Base-by-base conservation (phyloP, 2,329 filamentous ascomycete genomes). In the Ophiosphaerella herpotricha region DNA sequence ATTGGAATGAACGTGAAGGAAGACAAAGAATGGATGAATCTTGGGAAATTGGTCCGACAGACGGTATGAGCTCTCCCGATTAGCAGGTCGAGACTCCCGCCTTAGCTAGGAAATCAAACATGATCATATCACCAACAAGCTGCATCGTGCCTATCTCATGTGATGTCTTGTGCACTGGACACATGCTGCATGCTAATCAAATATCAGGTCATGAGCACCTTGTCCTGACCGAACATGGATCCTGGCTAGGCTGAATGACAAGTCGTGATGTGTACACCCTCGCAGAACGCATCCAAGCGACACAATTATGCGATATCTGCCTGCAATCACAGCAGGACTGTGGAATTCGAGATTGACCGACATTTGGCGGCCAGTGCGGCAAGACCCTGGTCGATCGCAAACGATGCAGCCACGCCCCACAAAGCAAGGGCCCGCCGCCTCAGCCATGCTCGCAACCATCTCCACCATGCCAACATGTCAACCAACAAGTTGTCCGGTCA, bases 51-150 rank as follows among this genome's bases (percentile, higher is more conserved):
- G 48, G 52, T 49, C 45, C 33, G 16, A 34, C 24, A 11, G 29
- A 50, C 55, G 61, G 60, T 63, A 50, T 48, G 58, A 63, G 50
- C 32, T 64, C 62, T 65, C 62, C 62, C 62, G 46, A 47, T 42
- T 39, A 42, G 43, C 45, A 56, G 62, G 62, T 65, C 36, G 62
- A 65, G 62, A 64, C 59, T 57, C 59, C 57, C 58, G 52, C 54
- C 50, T 48, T 65, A 61, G 62, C 46, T 64, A 63, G 46, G 56
- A 54, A 48, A 58, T 58, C 52, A 52, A 59, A 57, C 50, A 57
- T 51, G 38, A 59, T 63, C 52, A 63, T 57, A 29, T 42, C 48
- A 48, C 51, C 40, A 58, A 55, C 42, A 40, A 48, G 32, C 41
- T 18, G 26, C 39, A 46, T 52, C 57, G 31, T 46, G 47, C 51